phyloP scores from a whole-genome alignment of 805 yeast genomes.

The Lachancea nothofagi region DNA sequence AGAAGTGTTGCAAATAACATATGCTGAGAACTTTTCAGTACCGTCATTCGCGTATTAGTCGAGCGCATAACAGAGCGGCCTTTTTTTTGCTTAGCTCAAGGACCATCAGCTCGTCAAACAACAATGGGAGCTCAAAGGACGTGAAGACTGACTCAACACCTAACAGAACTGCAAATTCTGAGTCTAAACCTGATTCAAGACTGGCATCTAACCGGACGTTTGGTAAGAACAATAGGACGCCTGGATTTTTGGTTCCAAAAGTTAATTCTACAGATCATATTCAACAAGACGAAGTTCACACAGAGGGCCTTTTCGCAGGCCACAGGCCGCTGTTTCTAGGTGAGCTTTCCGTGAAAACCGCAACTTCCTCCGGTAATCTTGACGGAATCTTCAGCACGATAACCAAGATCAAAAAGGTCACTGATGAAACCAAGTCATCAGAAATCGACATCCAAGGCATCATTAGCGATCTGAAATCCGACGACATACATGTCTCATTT shows the following conservation, averaged over 20 bases:
- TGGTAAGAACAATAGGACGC: not conserved
- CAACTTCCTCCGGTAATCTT: conserved; percentile 9
- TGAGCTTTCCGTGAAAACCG: conserved; percentile 23
- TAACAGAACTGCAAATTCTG: not conserved
- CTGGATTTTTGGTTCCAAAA: conserved; percentile 22
- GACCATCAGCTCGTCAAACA: not conserved
- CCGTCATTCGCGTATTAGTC: not conserved
- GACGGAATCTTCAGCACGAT: conserved; percentile 21
- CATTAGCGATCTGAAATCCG: conserved; percentile 18
- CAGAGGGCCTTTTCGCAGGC: conserved; percentile 42
- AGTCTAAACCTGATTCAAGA: not conserved
- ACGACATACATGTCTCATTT: conserved; percentile 6
- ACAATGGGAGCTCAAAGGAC: not conserved
- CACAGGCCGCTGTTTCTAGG: conserved; percentile 42
- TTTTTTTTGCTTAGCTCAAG: not conserved
- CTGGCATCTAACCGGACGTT: not conserved
- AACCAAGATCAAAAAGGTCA: conserved; percentile 17
- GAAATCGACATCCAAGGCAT: conserved; percentile 19
- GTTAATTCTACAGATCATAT: conserved; percentile 30
- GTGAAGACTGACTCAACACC: not conserved
- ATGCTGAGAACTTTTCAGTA: conserved; percentile 1
- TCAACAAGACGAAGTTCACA: conserved; percentile 24
- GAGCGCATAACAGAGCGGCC: not conserved
- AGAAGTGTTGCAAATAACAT: too few relatives aligned
- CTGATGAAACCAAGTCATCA: conserved; percentile 10